A percentile compares a stretch with the other conserved stretches of the same genome.
phyloP scores from a whole-genome alignment of 2,329 filamentous ascomycete genomes.

The Scleromitrula shiraiana region DNA sequence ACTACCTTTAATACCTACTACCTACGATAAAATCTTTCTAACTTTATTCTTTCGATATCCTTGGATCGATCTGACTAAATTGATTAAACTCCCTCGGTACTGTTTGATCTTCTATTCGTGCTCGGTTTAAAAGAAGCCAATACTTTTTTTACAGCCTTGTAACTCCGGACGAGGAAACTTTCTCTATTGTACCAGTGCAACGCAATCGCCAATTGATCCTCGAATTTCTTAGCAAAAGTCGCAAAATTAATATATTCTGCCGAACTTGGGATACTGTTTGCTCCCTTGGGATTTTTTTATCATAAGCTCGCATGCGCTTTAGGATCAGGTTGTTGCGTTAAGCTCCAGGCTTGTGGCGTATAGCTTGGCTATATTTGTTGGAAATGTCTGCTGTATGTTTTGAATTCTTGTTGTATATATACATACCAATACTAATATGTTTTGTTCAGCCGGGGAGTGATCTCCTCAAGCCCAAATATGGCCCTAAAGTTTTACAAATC shows the following conservation, averaged over 20 bases:
- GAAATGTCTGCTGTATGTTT: constrained; percentile 29
- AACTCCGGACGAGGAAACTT: background rate
- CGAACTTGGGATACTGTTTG: background rate
- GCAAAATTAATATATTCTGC: background rate
- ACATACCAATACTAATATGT: background rate
- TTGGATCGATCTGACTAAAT: background rate
- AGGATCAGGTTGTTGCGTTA: constrained; percentile 8
- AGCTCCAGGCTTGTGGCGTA: constrained; percentile 15
- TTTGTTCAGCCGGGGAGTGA: constrained; percentile 19
- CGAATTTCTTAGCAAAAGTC: background rate
- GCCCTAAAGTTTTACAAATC: constrained; percentile 25
- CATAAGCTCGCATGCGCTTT: constrained; percentile 4
- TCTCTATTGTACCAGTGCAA: background rate
- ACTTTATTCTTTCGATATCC: background rate
- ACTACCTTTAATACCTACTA: background rate
- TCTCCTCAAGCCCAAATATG: constrained; percentile 27
- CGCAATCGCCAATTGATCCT: background rate
- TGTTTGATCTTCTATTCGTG: background rate
- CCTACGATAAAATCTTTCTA: background rate
- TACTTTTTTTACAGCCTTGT: constrained; percentile 1
- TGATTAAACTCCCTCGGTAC: background rate
- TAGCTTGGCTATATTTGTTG: constrained; percentile 9
- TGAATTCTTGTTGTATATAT: background rate
- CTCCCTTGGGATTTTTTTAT: background rate
- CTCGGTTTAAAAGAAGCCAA: background rate